phyloP scores from a whole-genome alignment of 129 eudicot species.

The Arctium lappa region DNA sequence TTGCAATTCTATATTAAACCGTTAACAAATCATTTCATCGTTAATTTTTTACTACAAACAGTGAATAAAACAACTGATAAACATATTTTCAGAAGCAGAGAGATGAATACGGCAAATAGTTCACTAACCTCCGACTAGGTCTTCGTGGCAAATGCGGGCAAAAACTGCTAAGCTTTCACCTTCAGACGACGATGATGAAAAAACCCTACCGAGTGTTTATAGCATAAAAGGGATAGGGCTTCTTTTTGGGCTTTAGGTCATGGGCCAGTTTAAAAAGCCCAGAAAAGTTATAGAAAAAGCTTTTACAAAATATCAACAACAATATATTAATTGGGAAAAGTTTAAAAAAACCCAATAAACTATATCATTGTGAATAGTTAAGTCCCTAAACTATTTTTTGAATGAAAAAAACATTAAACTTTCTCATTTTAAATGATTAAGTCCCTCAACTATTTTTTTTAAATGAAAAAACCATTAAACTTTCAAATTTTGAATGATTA shows the following conservation, averaged over 20 bases:
- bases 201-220: slow-evolving; percentile 1
- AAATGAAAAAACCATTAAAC: too few species aligned
- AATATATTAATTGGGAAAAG: too few species aligned
- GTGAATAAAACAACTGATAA: not conserved
- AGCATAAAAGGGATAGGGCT: not conserved
- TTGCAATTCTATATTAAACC: not conserved
- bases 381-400: too few species aligned
- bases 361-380: too few species aligned
- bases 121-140: slow-evolving; percentile 6
- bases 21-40: not conserved
- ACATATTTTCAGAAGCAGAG: not conserved
- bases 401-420: too few species aligned
- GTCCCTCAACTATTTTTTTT: too few species aligned
- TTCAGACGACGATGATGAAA: not conserved
- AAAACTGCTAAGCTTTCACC: not conserved
- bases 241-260: not conserved
- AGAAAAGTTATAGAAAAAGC: not conserved
- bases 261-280: not conserved
- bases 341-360: too few species aligned
- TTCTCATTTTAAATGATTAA: too few species aligned
- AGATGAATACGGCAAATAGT: not conserved
- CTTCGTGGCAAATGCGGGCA: slow-evolving; percentile 5
- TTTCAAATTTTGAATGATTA: too few species aligned
- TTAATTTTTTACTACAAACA: not conserved
- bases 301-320: too few species aligned